Evolutionary conservation across 2,329 filamentous ascomycete genomes (phyloP).

Genomic region (Mycosphaerelloides madeirae): DNA sequence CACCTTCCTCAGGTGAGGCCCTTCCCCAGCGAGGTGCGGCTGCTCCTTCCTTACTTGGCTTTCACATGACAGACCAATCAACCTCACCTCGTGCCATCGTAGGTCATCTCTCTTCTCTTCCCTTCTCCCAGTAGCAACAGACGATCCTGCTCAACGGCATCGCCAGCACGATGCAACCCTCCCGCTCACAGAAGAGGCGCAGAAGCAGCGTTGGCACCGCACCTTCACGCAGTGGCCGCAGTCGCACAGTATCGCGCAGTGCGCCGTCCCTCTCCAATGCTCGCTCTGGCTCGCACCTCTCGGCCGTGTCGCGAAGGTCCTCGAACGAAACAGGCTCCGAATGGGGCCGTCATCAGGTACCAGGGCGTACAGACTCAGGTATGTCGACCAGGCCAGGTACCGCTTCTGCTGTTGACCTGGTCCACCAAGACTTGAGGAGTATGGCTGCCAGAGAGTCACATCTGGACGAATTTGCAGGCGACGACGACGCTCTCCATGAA

Average conservation of each 20-base stretch:
- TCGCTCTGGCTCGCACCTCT: slow-evolving; percentile 16
- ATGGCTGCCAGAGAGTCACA: slow-evolving; percentile 7
- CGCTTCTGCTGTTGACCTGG: too few species aligned
- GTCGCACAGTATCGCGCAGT: slow-evolving; percentile 4
- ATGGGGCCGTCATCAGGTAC: too few species aligned
- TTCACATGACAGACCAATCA: neutral
- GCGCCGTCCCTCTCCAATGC: slow-evolving; percentile 4
- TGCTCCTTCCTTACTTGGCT: too few species aligned
- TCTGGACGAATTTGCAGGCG: slow-evolving; percentile 13
- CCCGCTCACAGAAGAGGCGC: slow-evolving; percentile 6
- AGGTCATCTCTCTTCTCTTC: neutral
- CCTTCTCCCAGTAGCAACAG: neutral
- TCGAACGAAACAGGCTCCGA: neutral
- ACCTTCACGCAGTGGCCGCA: slow-evolving; percentile 5
- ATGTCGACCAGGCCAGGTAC: too few species aligned
- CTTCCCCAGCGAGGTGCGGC: too few species aligned
- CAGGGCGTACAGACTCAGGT: too few species aligned
- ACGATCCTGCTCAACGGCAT: neutral
- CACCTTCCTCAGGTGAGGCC: too few species aligned
- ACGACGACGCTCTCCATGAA: slow-evolving; percentile 48
- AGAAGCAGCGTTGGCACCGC: slow-evolving; percentile 8
- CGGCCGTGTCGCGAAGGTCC: slow-evolving; percentile 9
- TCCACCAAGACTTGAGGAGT: slow-evolving; percentile 1
- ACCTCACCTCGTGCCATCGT: neutral
- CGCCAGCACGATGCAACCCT: slow-evolving; percentile 4